phyloP scores from a whole-genome alignment of 805 yeast genomes.

The Starmerella bacillaris region DNA sequence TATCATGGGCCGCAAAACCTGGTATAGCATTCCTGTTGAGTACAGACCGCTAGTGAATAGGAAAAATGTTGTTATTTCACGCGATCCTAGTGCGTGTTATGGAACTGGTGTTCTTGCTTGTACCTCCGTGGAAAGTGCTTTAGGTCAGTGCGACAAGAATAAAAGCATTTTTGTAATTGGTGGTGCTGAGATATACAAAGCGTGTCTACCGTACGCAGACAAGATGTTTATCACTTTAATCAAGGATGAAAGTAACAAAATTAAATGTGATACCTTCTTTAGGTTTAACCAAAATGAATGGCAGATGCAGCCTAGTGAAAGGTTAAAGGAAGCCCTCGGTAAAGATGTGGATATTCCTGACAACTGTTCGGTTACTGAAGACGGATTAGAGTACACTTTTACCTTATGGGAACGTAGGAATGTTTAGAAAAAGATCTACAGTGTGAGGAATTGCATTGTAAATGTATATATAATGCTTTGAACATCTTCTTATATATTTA shows the following conservation, averaged over 20 bases:
- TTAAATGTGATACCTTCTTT: slow-evolving; percentile 59
- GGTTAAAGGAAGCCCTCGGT: slow-evolving; percentile 28
- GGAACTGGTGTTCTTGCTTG: slow-evolving; percentile 23
- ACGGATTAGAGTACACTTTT: slow-evolving; percentile 38
- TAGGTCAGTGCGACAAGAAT: slow-evolving; percentile 17
- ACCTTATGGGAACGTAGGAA: slow-evolving; percentile 30
- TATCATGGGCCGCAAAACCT: slow-evolving; percentile 88
- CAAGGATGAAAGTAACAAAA: slow-evolving; percentile 18
- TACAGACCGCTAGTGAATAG: slow-evolving; percentile 72
- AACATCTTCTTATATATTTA: too few relatives aligned
- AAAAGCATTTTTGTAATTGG: slow-evolving; percentile 72
- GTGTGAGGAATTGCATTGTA: too few relatives aligned
- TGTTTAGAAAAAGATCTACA: too few relatives aligned
- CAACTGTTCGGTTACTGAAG: slow-evolving; percentile 23
- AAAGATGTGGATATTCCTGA: slow-evolving; percentile 17
- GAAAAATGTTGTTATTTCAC: slow-evolving; percentile 55
- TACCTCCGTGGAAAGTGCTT: slow-evolving; percentile 30
- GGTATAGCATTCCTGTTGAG: slow-evolving; percentile 77
- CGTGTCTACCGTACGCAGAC: slow-evolving; percentile 33
- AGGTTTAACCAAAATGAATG: slow-evolving; percentile 19
- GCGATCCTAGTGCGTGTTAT: slow-evolving; percentile 21
- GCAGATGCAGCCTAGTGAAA: slow-evolving; percentile 22
- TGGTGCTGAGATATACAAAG: slow-evolving; percentile 71
- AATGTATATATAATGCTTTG: background rate
- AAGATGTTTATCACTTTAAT: slow-evolving; percentile 58